Evolutionary conservation across 2,329 filamentous ascomycete species (phyloP), one percentile per base, ranked within the genome.

Genomic region (Talaromyces sp.): DNA sequence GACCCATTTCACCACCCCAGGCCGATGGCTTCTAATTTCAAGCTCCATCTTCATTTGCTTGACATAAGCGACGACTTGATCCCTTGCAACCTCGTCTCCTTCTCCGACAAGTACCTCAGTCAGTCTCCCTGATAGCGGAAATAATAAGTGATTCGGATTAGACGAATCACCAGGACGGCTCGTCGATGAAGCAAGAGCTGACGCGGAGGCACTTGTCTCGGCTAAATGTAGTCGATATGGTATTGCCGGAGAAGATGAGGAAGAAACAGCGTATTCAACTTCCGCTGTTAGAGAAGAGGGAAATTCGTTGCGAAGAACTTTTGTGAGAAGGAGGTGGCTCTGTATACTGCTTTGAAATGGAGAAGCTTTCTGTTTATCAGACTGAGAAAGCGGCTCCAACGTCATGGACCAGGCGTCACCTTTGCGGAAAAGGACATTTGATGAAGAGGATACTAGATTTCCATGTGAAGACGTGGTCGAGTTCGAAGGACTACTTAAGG

Each of bases 11-110:
- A 85, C 78, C 2, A 68, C 70, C 0, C 85, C 85, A 1, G 75
- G 74, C 4, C 76, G 75, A 16, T 77, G 75, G 60, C 78, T 78
- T 27, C 86, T 72, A 2, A 89, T 81, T 67, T 88, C 86, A n/a
- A 88, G 72, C 65, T 89, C 86, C 86, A 88, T 89, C 72, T 88
- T 88, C 85, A 88, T 88, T 72, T 88, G 86, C 71, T 84, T 83
- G 23, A 88, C 81, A 18, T 88, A 84, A 7, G 76, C 83, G 65
- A 88, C 75, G 0, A 82, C 73, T 44, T 87, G 81, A 1, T 84
- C 83, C 63, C 81, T 75, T 23, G 69, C 70, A 0, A 85, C 73
- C 6, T 70, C 65, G 62, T 85, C 82, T 0, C 83, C 83, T 4
- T 79, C 78, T 5, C 83, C 78, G 0, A 88, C 83, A 2, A 84